Base-by-base conservation (phyloP, 1,284 basidiomycete genomes). In the Tranzscheliella williamsii region DNA sequence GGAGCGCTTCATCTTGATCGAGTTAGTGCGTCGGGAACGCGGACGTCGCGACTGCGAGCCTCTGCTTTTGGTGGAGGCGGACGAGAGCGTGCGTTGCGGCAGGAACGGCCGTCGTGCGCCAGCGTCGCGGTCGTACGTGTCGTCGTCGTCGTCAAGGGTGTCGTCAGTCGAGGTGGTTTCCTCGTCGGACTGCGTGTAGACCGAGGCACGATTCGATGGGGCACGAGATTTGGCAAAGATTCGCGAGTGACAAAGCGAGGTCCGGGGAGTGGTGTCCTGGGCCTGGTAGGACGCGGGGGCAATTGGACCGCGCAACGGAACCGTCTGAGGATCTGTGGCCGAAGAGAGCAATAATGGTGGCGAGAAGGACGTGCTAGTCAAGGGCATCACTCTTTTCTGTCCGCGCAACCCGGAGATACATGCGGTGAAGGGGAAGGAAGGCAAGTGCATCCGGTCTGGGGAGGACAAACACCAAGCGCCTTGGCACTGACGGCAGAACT, bases 1-100 rank as follows among this genome's bases (percentile, higher is more conserved):
- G 17, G 58, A 51, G 4, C 52, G 58, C 39, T 62, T 47, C 58
- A 62, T 47, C 36, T 55, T 51, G 44, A 62, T 62, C 38, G 52
- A 62, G 6, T 55, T 52, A 32, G 44, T 37, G 13, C 58, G 22
- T 11, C 42, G 46, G 7, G 38, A 35, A n/a, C 20, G 30, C 15
- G 43, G 17, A 9, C 42, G 26, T 20, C 38, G 46, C 24, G 38
- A 44, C 17, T 42, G 38, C 1, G 45, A 42, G n/a, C n/a, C n/a
- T n/a, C n/a, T n/a, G n/a, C n/a, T n/a, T n/a, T n/a, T n/a, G 12
- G 13, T 24, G 2, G 12, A 37, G 20, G 16, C 12, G 48, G 42
- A 16, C 42, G 46, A 9, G 56, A 24, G 24, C 21, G 37, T 31
- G 7, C 43, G 41, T 21, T 42, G 42, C 24, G 24, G 35, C 3